Evolutionary conservation across 1,139 yeast species (phyloP).

Genomic region (Wickerhamiella infanticola): DNA sequence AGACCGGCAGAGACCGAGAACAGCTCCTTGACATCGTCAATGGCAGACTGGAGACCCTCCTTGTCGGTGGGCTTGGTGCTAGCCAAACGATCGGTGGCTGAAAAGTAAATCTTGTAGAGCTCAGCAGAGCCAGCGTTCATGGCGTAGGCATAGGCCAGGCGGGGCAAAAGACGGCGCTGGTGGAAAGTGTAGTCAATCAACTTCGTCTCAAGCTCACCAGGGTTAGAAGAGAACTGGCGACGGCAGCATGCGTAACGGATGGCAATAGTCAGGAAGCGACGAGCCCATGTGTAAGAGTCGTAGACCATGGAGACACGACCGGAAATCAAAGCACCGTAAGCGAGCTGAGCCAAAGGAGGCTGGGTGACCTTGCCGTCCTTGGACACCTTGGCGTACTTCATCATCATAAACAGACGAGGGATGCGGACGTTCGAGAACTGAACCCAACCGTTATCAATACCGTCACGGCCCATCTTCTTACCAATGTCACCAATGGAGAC

Average conservation of each 20-base stretch:
- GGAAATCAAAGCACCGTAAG: slow-evolving; percentile 68
- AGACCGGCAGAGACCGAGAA: slow-evolving; percentile 79
- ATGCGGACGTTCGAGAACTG: slow-evolving; percentile 67
- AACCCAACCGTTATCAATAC: slow-evolving; percentile 78
- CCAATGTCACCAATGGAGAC: slow-evolving; percentile 80
- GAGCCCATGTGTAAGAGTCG: slow-evolving; percentile 65
- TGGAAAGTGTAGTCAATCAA: slow-evolving; percentile 70
- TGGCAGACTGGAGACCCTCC: slow-evolving; percentile 27
- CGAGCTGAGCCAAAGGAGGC: slow-evolving; percentile 68
- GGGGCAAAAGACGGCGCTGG: slow-evolving; percentile 70
- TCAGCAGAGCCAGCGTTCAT: slow-evolving; percentile 58
- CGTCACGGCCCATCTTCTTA: slow-evolving; percentile 74
- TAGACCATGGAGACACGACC: slow-evolving; percentile 81
- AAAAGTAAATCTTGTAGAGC: slow-evolving; percentile 35
- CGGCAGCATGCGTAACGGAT: slow-evolving; percentile 76
- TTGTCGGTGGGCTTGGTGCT: slow-evolving; percentile 21
- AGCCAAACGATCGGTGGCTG: slow-evolving; percentile 37
- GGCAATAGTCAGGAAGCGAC: slow-evolving; percentile 66
- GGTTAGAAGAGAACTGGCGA: slow-evolving; percentile 51
- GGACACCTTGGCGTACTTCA: slow-evolving; percentile 56
- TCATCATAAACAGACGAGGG: slow-evolving; percentile 68
- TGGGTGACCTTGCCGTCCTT: slow-evolving; percentile 44
- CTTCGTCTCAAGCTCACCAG: slow-evolving; percentile 22
- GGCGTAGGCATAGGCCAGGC: slow-evolving; percentile 57
- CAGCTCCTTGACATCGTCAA: slow-evolving; percentile 53